Evolutionary conservation across 2,329 filamentous ascomycete genomes (phyloP), one percentile per base, ranked within the genome.

Genomic region (Cladorrhinum sp.): DNA sequence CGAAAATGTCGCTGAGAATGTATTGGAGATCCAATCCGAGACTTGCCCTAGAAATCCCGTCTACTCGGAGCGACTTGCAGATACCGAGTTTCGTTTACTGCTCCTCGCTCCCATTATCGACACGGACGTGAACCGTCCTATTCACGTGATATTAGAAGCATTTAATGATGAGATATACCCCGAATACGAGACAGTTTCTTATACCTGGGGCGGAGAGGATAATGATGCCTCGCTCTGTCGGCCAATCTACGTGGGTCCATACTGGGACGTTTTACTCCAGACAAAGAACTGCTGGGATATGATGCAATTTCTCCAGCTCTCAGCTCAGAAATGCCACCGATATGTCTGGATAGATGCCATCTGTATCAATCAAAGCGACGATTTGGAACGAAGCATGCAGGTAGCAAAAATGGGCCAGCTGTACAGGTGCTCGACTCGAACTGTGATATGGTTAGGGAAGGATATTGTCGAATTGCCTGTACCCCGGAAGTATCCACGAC

Each of bases 181-280:
- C 1, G 70, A 73, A 33, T 72, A 72, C 56, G 70, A 73, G 53
- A 65, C 69, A 0, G 64, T 67, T 6, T 73, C 70, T 0, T 72
- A 73, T 51, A 65, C 65, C 1, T 73, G 71, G 71, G 69, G 21
- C 6, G 70, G 68, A 16, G 70, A 73, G 53, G 61, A 67, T 9
- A 64, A 51, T 4, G 69, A 73, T 49, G 65, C 28, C 18, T 52
- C 64, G 0, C 64, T 48, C 1, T 64, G 61, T 23, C 23, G 28
- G 6, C 70, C 69, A 21, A 59, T 72, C 9, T 72, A 61, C 46
- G 20, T 70, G 20, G 70, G 69, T 1, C 30, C 54, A 0, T 70
- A 64, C 30, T 73, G 70, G 67, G 70, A 73, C 46, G 58, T 73
- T 0, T 36, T 69, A 1, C 56, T 72, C 1, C 69, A 70, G 26